phyloP scores from a whole-genome alignment of 208 protist species.

The Acanthamoeba royreba region DNA sequence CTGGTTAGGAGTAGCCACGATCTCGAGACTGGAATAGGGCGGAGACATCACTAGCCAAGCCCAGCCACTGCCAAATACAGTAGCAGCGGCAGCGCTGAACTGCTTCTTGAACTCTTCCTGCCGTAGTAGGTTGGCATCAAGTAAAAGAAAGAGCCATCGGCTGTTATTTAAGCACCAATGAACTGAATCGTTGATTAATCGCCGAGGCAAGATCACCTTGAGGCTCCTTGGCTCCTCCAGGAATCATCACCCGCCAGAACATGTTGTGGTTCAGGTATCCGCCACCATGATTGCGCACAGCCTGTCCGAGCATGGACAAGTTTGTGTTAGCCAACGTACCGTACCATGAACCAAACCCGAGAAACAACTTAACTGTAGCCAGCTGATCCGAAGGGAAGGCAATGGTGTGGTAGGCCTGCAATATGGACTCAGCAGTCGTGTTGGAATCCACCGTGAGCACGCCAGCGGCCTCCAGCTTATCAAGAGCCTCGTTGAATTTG shows the following conservation, averaged over 20 bases:
- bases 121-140: too few species aligned
- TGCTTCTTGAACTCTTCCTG: slow-evolving; percentile 89
- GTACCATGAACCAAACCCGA: too few species aligned
- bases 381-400: background rate
- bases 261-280: slow-evolving; percentile 90
- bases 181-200: slow-evolving; percentile 84
- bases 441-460: background rate
- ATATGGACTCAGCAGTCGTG: background rate
- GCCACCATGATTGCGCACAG: slow-evolving; percentile 87
- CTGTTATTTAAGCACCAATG: slow-evolving; percentile 67
- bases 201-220: slow-evolving; percentile 73
- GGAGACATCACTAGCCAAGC: slow-evolving; percentile 87
- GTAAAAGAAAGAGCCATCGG: too few species aligned
- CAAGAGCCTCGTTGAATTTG: background rate
- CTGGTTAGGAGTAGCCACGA: background rate
- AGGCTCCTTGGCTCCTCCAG: slow-evolving; percentile 69
- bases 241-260: slow-evolving; percentile 87
- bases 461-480: background rate
- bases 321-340: too few species aligned
- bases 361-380: background rate
- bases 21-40: background rate
- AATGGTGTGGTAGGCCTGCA: background rate
- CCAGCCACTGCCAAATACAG: slow-evolving; percentile 93
- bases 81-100: slow-evolving; percentile 85
- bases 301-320: too few species aligned